Base-by-base conservation (phyloP, 768 basidiomycete species). In the Mycena venus region DNA sequence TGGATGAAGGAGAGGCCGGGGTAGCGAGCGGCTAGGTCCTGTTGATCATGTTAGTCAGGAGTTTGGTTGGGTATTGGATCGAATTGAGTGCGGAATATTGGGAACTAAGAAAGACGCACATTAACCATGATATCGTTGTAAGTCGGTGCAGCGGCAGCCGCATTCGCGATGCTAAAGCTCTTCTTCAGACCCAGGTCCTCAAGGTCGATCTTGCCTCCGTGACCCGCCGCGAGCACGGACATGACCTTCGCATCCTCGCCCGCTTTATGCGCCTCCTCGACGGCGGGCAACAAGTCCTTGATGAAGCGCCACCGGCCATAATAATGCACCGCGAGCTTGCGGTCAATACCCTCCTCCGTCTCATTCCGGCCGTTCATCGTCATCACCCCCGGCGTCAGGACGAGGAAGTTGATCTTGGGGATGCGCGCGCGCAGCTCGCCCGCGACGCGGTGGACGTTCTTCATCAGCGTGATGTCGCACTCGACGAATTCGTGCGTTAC, bases 41-140 rank as follows among this genome's bases (percentile, higher is more conserved):
- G 44, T n/a, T 31, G 19, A 49, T n/a, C n/a, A 9, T 4, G 27
- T 60, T 47, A 38, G 19, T 83, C 8, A 67, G 14, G 3, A 84
- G 32, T 38, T 15, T 11, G 4, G 36, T 38, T n/a, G n/a, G 36
- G 6, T 15, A 11, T 10, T 38, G 15, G 36, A 15, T 38, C 4
- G 36, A 38, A 38, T 11, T 11, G 36, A 38, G 15, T n/a, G n/a
- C n/a, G 36, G 2, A 38, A 38, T 15, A 11, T 38, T 38, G 36
- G 47, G 12, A n/a, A 40, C n/a, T n/a, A n/a, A n/a, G n/a, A n/a
- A 38, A n/a, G 6, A 72, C 73, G 38, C 62, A 89, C 90, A 84
- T 90, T 85, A 49, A 90, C 70, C 87, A 89, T 88, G 29, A 89
- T 76, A 77, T 91, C 90, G 73, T 85, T 90, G 74, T 90, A 90